Evolutionary conservation across 441 rosid genomes (phyloP), one percentile per base, ranked within the genome.

Genomic region (Flueggea neowawraea): DNA sequence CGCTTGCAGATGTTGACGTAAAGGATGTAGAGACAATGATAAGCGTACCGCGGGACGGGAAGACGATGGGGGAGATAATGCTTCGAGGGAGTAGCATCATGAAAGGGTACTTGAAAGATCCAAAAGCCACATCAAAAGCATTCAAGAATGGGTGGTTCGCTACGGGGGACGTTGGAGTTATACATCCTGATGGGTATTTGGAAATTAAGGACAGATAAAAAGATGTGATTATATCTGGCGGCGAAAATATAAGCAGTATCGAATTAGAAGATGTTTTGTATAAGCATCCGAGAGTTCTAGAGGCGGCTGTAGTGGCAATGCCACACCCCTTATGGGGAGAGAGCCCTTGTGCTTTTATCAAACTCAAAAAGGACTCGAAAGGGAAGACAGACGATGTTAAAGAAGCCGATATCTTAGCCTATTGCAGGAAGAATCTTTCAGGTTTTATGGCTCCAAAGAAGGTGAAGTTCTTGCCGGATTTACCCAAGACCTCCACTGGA

Each of bases 231-330:
- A 41, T 62, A 12, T 52, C 57, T 6, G 65, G 65, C 8, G 65
- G 65, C n/a, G 65, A 61, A 16, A 61, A 61, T 43, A 51, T 61
- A 9, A 62, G 65, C 65, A 62, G 58, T 53, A 47, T 62, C n/a
- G 50, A 62, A 41, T 44, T 62, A 5, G 65, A 62, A 22, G 52
- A 57, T 12, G 58, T 62, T 47, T 32, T 62, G 4, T 52, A 39
- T 32, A 11, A 15, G 14, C 65, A 62, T 53, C 65, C 65, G 15
- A 52, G 36, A 16, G 48, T 62, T 6, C 2, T 33, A 15, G 65
- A 62, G 41, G 65, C 58, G 4, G 65, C 65, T 16, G 65, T 62
- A 16, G 65, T 62, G 51, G 65, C 58, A 12, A 52, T 52, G 57
- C 65, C 65, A 9, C 48, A 53, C 22, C 16, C 48, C 7, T 7